A percentile compares a stretch with the other conserved stretches of the same genome.
phyloP scores from a whole-genome alignment of 2,329 filamentous ascomycete species.

The Colletotrichum liaoningense region DNA sequence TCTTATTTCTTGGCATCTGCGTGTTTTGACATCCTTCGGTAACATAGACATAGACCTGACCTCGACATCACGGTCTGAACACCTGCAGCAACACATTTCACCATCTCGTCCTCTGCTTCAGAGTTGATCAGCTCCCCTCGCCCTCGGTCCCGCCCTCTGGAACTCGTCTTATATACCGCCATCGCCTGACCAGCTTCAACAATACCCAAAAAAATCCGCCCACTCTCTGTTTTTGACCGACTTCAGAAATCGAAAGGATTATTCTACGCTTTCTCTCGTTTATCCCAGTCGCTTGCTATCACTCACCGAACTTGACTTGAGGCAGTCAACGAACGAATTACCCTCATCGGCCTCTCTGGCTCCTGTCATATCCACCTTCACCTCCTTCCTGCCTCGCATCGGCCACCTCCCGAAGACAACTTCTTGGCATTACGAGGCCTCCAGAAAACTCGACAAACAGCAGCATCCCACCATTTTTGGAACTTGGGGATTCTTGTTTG shows the following conservation, averaged over 20 bases:
- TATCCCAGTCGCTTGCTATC: constrained; percentile 11
- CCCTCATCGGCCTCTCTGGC: neutral
- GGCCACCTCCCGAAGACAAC: too few relatives aligned
- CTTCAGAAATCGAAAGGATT: neutral
- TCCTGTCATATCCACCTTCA: neutral
- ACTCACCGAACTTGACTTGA: neutral
- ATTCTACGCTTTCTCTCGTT: neutral
- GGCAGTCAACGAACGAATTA: neutral
- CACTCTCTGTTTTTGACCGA: neutral
- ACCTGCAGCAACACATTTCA: neutral
- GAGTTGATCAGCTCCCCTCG: neutral
- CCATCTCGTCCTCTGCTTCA: neutral
- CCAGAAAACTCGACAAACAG: neutral
- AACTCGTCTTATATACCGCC: neutral
- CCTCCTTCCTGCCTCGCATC: neutral
- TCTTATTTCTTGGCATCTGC: constrained; percentile 21
- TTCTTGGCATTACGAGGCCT: constrained; percentile 18
- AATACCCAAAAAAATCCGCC: neutral
- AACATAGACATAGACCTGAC: neutral
- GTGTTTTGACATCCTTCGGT: neutral
- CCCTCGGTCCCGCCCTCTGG: neutral
- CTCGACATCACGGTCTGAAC: neutral
- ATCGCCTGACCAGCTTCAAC: neutral
- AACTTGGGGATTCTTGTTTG: neutral
- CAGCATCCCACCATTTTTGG: neutral